phyloP scores from a whole-genome alignment of 202 grass and related monocot genomes.

The Bolboschoenoplectus hybrid region DNA sequence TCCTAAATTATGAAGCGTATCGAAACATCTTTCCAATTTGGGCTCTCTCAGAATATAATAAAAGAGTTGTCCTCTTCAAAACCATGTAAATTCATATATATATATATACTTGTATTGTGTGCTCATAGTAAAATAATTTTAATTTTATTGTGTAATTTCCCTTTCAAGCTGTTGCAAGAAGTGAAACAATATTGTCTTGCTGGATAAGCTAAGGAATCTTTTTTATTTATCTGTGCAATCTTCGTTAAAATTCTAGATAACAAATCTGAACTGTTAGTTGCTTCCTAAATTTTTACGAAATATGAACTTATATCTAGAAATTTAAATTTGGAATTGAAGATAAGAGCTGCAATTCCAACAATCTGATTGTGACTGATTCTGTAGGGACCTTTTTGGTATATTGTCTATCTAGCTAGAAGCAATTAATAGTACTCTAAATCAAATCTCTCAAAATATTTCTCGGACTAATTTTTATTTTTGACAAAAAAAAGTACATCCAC shows the following conservation, averaged over 20 bases:
- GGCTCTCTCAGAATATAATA: constrained; percentile 75
- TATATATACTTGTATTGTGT: neutral
- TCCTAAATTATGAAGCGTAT: constrained; percentile 60
- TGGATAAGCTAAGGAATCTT: neutral
- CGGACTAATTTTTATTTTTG: too few relatives aligned
- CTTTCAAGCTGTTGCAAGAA: neutral
- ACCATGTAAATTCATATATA: constrained; percentile 29
- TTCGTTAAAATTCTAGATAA: neutral
- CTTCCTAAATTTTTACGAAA: neutral
- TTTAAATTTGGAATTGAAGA: neutral
- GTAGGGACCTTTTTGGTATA: neutral
- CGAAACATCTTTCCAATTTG: constrained; percentile 85
- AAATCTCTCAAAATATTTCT: too few relatives aligned
- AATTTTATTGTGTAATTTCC: neutral
- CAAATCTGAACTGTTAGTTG: neutral
- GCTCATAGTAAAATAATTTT: neutral
- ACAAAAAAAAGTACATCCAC: too few relatives aligned
- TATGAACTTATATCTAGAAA: neutral
- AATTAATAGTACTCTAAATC: too few relatives aligned
- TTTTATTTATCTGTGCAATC: neutral
- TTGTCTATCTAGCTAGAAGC: too few relatives aligned
- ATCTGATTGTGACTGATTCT: neutral
- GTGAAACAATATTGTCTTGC: neutral
- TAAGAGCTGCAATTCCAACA: neutral
- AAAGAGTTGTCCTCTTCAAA: constrained; percentile 35